Percentiles rank a stretch among this genome's conserved stretches.
These are phyloP conservation scores for Diplodia scrobiculata DNA, from an alignment of 2,329 filamentous ascomycete species.

Conservation along the genomic window DNA sequence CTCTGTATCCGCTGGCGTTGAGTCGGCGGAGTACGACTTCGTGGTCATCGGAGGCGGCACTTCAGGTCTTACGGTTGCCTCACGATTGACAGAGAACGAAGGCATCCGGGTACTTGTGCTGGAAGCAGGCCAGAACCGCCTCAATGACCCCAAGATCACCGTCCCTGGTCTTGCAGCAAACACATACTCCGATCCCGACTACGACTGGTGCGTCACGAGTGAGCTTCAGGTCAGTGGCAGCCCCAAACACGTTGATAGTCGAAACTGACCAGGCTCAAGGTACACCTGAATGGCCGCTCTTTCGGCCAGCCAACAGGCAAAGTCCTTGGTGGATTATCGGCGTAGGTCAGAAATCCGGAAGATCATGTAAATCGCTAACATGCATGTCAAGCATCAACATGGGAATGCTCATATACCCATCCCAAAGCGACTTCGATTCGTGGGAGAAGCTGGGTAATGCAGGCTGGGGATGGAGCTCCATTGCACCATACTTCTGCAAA, in stretches of 20 bases:
- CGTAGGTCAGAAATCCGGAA: constrained; percentile 25
- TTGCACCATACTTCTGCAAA: constrained; percentile 17
- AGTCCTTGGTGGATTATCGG: constrained; percentile 35
- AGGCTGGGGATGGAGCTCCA: constrained; percentile 34
- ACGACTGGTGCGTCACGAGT: constrained; percentile 40
- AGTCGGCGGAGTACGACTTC: constrained; percentile 16
- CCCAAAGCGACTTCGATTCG: constrained; percentile 18
- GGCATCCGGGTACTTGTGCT: constrained; percentile 32
- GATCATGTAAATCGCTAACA: neutral
- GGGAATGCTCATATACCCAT: constrained; percentile 11
- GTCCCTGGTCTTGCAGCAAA: constrained; percentile 34
- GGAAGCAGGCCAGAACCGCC: constrained; percentile 34
- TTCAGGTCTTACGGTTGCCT: constrained; percentile 31
- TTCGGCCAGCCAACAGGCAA: constrained; percentile 22
- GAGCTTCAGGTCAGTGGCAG: constrained; percentile 38
- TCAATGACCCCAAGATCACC: constrained; percentile 38
- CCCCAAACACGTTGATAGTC: constrained; percentile 24
- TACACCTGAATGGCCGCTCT: constrained; percentile 21
- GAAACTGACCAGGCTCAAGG: neutral
- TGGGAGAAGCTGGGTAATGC: constrained; percentile 36
- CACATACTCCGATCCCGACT: constrained; percentile 37
- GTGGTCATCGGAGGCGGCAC: constrained; percentile 32
- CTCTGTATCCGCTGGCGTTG: neutral
- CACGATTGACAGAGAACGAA: constrained; percentile 36
- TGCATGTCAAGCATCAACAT: constrained; percentile 37